phyloP scores from a whole-genome alignment of 495 filamentous ascomycete genomes.

The Penicillium chermesinum region DNA sequence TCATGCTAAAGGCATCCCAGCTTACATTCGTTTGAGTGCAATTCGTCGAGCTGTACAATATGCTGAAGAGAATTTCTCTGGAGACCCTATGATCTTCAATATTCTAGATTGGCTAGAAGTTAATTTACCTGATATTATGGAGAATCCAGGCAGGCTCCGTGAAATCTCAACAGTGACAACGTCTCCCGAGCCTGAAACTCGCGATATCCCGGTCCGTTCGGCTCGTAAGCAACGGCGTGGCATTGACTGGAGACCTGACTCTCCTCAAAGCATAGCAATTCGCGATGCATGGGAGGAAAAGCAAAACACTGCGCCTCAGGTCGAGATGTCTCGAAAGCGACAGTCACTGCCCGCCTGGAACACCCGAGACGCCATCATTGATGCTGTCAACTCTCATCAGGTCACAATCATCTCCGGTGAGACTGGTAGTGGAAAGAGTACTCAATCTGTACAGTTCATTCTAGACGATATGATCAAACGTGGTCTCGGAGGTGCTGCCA shows the following conservation, averaged over 20 bases:
- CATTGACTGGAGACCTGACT: constrained; percentile 33
- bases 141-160: constrained; percentile 72
- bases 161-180: constrained; percentile 66
- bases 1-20: constrained; percentile 61
- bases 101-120: constrained; percentile 86
- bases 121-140: constrained; percentile 68
- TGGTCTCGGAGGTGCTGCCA: constrained; percentile 69
- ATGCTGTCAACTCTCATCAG: constrained; percentile 66
- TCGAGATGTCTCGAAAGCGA: constrained; percentile 64
- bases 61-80: constrained; percentile 61
- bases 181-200: constrained; percentile 22
- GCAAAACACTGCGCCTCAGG: constrained; percentile 53
- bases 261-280: constrained; percentile 37
- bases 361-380: constrained; percentile 67
- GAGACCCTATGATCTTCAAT: constrained; percentile 84
- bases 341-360: constrained; percentile 83
- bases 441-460: constrained; percentile 93
- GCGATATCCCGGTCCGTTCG: constrained; percentile 44
- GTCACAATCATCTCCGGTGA: constrained; percentile 96
- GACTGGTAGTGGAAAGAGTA: constrained; percentile 95
- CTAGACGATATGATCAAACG: constrained; percentile 83
- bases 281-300: constrained; percentile 50
- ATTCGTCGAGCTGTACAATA: constrained; percentile 70
- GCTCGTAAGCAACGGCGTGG: constrained; percentile 41
- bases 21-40: constrained; percentile 87